A percentile compares a stretch with the other conserved stretches of the same genome.
phyloP scores from a whole-genome alignment of 495 filamentous ascomycete genomes.

The Bombardia bombarda region DNA sequence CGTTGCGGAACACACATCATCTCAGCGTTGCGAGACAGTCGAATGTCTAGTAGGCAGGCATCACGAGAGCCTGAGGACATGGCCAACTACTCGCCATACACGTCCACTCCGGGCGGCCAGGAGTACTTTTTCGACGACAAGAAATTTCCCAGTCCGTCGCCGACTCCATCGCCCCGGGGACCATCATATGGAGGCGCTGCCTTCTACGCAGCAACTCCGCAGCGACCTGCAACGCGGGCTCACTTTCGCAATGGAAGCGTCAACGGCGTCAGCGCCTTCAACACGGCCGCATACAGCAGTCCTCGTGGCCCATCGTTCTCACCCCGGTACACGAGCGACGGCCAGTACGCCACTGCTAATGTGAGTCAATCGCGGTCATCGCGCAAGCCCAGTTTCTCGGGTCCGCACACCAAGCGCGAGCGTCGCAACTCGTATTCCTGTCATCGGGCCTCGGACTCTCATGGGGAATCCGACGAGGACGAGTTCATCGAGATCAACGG shows the following conservation, averaged over 20 bases:
- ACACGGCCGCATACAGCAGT: slow-evolving; percentile 18
- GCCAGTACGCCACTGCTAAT: slow-evolving; percentile 49
- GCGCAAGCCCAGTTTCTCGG: slow-evolving; percentile 44
- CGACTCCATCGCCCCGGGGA: slow-evolving; percentile 42
- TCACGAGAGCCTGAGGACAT: slow-evolving; percentile 30
- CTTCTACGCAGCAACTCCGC: slow-evolving; percentile 34
- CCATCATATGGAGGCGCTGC: slow-evolving; percentile 37
- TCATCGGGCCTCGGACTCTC: slow-evolving; percentile 41
- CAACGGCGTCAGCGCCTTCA: slow-evolving; percentile 12
- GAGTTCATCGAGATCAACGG: slow-evolving; percentile 47
- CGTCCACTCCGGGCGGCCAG: slow-evolving; percentile 29
- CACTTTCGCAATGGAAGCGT: slow-evolving; percentile 37
- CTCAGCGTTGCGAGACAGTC: slow-evolving; percentile 11
- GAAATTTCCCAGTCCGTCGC: slow-evolving; percentile 36
- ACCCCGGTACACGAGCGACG: slow-evolving; percentile 45
- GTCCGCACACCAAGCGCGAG: slow-evolving; percentile 34
- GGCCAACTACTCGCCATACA: slow-evolving; percentile 40
- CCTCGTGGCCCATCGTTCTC: slow-evolving; percentile 36
- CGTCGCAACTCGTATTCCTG: slow-evolving; percentile 44
- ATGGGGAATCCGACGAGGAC: slow-evolving; percentile 56
- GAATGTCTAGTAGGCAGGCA: slow-evolving; percentile 24
- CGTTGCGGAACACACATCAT: slow-evolving; percentile 1
- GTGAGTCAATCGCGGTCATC: slow-evolving; percentile 40
- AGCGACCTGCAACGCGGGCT: slow-evolving; percentile 38
- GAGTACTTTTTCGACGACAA: slow-evolving; percentile 35